Percentiles rank a stretch among this genome's conserved stretches.
These are phyloP conservation scores for Ilyonectria robusta DNA, from an alignment of 2,329 filamentous ascomycete species.

Conservation along the genomic window DNA sequence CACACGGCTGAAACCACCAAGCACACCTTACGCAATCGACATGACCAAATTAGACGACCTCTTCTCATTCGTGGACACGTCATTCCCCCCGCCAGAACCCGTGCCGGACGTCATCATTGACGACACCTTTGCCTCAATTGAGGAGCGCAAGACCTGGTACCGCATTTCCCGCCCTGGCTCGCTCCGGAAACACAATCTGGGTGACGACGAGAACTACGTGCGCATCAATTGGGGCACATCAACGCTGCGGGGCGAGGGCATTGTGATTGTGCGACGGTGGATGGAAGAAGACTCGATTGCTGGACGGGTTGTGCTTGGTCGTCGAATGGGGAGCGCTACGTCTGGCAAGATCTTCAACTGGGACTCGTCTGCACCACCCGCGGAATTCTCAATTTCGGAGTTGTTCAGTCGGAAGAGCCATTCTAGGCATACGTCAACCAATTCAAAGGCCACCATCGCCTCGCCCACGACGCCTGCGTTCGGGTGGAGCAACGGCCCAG, in stretches of 20 bases:
- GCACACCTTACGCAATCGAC: conserved; percentile 50
- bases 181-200: conserved; percentile 68
- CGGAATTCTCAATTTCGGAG: conserved; percentile 63
- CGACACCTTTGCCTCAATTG: conserved; percentile 68
- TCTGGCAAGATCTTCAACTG: conserved; percentile 70
- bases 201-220: conserved; percentile 72
- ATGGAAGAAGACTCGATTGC: conserved; percentile 75
- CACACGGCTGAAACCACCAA: conserved; percentile 25
- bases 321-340: conserved; percentile 57
- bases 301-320: conserved; percentile 60
- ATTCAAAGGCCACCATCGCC: conserved; percentile 37
- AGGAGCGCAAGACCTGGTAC: conserved; percentile 76
- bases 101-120: conserved; percentile 63
- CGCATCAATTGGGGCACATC: conserved; percentile 72
- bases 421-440: conserved; percentile 44
- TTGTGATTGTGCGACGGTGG: conserved; percentile 74
- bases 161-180: conserved; percentile 74
- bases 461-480: conserved; percentile 50
- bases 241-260: conserved; percentile 65
- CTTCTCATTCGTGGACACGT: conserved; percentile 46
- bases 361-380: conserved; percentile 67
- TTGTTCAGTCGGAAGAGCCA: conserved; percentile 50
- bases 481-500: conserved; percentile 48
- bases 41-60: conserved; percentile 52
- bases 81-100: conserved; percentile 49